Evolutionary conservation across 1,284 basidiomycete genomes (phyloP).

Genomic region (Sporisorium scitamineum): DNA sequence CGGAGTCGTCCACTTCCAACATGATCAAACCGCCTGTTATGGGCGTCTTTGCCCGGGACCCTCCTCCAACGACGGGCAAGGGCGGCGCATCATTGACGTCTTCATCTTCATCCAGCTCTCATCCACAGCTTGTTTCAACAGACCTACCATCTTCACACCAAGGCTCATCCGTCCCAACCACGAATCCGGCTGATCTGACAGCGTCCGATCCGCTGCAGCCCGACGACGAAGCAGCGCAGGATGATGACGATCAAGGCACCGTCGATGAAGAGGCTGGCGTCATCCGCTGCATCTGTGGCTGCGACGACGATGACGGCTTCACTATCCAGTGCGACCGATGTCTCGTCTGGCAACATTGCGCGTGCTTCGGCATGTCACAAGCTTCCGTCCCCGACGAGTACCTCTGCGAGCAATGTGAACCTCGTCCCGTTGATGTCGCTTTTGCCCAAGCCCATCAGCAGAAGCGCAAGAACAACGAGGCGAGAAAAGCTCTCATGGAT

Average conservation of each 20-base stretch:
- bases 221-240: constrained; percentile 35
- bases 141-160: background rate
- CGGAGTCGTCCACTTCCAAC: background rate
- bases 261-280: constrained; percentile 62
- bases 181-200: constrained; percentile 8
- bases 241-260: constrained; percentile 59
- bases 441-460: constrained; percentile 64
- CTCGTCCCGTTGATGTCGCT: constrained; percentile 61
- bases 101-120: constrained; percentile 9
- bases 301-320: constrained; percentile 85
- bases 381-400: constrained; percentile 78
- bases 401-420: constrained; percentile 70
- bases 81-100: constrained; percentile 6
- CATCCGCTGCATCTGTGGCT: constrained; percentile 77
- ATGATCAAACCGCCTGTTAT: constrained; percentile 52
- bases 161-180: background rate
- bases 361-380: constrained; percentile 77
- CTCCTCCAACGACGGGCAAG: constrained; percentile 16
- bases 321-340: constrained; percentile 92
- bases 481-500: constrained; percentile 57
- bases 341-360: constrained; percentile 88
- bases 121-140: constrained; percentile 1
- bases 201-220: constrained; percentile 21
- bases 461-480: constrained; percentile 62
- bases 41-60: constrained; percentile 53